Evolutionary conservation across 441 rosid species (phyloP), one percentile per base, ranked within the genome.

Genomic region (Populus hybrid): DNA sequence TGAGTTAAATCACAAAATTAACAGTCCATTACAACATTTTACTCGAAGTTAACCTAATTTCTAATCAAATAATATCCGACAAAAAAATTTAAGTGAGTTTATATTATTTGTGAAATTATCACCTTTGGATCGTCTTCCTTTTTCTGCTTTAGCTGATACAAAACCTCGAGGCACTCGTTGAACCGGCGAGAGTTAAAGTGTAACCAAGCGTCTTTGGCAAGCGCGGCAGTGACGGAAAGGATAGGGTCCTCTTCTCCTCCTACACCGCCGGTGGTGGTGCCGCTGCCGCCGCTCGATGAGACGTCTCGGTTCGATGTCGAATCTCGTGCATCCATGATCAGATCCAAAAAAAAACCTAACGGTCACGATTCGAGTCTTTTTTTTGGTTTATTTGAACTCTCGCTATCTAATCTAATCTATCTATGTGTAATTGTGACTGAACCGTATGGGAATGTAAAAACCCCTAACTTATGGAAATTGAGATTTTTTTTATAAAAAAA

Each of bases 111-210:
- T 6, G 20, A 10, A 4, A 18, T 3, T 73, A 79, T 40, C 46
- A 93, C 99, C 94, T 92, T 97, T 6, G 94, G 97, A 89, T 97
- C 99, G 86, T 87, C 84, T 42, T 77, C 89, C 78, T 90, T 91
- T 89, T 88, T 92, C 69, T 77, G 88, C 77, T 80, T 77, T 61
- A 97, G 93, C 84, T 92, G 94, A 85, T 79, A 81, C 81, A 94
- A 79, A 72, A 89, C 78, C 38, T 88, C 91, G n/a, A 93, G 76
- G 74, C 98, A 94, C 78, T 97, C 99, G 11, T 73, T 69, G 80
- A 87, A 92, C 77, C 92, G 90, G 53, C 87, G 80, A 53, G 97
- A 93, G 79, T 93, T 92, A 83, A 90, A 97, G 84, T 82, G 84
- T 34, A 87, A 77, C 11, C 88, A 84, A 21, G 98, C 98, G 74